These are phyloP conservation scores for Moricandia moricandioides DNA, from an alignment of 345 rosid genomes.

Conservation along the genomic window DNA sequence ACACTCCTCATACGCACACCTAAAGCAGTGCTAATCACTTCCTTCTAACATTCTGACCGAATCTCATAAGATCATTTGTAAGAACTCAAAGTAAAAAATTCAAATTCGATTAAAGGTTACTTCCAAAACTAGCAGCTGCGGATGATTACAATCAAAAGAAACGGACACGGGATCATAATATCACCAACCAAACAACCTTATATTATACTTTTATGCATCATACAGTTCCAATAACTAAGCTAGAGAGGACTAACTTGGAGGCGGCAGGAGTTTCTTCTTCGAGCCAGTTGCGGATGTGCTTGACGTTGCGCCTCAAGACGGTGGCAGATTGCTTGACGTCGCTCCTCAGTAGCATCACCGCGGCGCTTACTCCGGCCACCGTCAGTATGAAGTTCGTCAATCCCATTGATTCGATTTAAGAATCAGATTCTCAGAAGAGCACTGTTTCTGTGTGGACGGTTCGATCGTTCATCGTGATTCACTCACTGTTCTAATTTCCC, in stretches of 20 bases:
- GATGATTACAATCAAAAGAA: no score
- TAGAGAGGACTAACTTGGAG: slow-evolving; percentile 51
- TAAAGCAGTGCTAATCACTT: no score
- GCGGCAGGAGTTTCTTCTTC: slow-evolving; percentile 83
- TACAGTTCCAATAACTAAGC: not conserved
- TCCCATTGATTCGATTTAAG: slow-evolving; percentile 45
- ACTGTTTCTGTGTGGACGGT: not conserved
- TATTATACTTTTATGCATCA: not conserved
- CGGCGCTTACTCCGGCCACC: slow-evolving; percentile 92
- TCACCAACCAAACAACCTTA: not conserved
- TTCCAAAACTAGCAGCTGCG: not conserved
- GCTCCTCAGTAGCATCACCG: slow-evolving; percentile 69
- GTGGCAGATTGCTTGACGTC: slow-evolving; percentile 89
- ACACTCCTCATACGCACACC: not conserved
- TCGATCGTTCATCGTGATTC: slow-evolving; percentile 2
- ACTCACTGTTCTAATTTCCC: not conserved
- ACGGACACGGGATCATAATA: not conserved
- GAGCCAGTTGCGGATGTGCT: slow-evolving; percentile 89
- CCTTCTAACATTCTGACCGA: not conserved
- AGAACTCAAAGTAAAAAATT: no score
- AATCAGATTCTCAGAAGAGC: not conserved
- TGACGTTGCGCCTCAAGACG: slow-evolving; percentile 74
- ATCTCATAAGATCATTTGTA: not conserved
- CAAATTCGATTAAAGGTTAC: not conserved
- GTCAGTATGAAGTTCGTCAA: slow-evolving; percentile 82